A percentile compares a stretch with the other conserved stretches of the same genome.
Evolutionary conservation across 768 basidiomycete genomes (phyloP).

Genomic region (Trametopsis cervina): DNA sequence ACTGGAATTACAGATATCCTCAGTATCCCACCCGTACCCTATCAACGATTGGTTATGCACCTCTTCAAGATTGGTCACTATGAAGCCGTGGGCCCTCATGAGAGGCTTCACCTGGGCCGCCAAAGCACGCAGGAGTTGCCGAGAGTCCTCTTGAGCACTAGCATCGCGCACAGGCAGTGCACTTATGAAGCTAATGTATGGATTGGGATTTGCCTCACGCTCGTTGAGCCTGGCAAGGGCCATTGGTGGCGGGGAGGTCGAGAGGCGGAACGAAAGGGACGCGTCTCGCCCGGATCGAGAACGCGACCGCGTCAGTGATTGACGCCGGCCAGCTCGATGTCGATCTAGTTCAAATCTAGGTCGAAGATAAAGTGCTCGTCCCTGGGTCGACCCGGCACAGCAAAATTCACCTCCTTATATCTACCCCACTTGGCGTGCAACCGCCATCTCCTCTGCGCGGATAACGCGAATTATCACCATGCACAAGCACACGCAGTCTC

Average conservation of each 20-base stretch:
- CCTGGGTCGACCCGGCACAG: no score
- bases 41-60: no score
- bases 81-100: constrained; percentile 76
- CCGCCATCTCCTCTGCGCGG: no score
- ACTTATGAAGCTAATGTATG: constrained; percentile 70
- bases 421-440: no score
- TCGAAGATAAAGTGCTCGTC: no score
- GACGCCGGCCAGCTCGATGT: background rate
- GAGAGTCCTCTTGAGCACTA: constrained; percentile 52
- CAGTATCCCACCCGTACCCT: no score
- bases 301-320: no score
- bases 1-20: constrained; percentile 36
- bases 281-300: background rate
- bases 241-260: constrained; percentile 34
- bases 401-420: no score
- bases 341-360: background rate
- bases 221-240: constrained; percentile 72
- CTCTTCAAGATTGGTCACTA: constrained; percentile 78
- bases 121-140: constrained; percentile 67
- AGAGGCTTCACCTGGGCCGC: constrained; percentile 80
- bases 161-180: constrained; percentile 38
- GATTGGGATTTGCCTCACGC: constrained; percentile 64
- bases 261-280: background rate
- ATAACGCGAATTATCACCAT: no score
- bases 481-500: no score